Conservation (phyloP, 768 basidiomycete species). For the Daedaleopsis nitida region DNA sequence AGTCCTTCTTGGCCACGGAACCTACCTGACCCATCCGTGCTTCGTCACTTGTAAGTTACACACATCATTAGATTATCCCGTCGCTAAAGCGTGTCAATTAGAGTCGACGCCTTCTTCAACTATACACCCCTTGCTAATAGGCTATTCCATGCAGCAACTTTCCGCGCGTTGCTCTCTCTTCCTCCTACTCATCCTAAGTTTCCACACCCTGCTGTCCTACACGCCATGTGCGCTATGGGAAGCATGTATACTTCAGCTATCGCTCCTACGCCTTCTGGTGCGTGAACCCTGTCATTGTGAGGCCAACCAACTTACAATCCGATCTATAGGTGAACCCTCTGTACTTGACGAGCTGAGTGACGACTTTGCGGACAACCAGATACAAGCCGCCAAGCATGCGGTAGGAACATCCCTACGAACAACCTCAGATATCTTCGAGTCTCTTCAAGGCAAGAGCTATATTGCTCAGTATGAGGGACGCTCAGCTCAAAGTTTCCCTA, state of each 20-base stretch:
- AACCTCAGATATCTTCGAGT: slow-evolving; percentile 58
- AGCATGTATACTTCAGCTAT: slow-evolving; percentile 75
- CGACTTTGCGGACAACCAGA: slow-evolving; percentile 69
- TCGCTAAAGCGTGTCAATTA: slow-evolving; percentile 26
- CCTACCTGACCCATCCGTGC: slow-evolving; percentile 61
- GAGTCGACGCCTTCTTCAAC: slow-evolving; percentile 78
- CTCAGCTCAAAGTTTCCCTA: not conserved
- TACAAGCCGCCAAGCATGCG: slow-evolving; percentile 52
- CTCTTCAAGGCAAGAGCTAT: slow-evolving; percentile 55
- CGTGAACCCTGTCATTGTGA: slow-evolving; percentile 11
- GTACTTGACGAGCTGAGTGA: slow-evolving; percentile 48
- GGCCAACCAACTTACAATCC: not conserved
- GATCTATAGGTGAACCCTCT: slow-evolving; percentile 36
- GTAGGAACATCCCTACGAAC: slow-evolving; percentile 49
- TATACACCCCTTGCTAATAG: slow-evolving; percentile 75
- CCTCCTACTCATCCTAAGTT: slow-evolving; percentile 74
- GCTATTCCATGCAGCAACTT: slow-evolving; percentile 66
- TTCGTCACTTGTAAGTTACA: slow-evolving; percentile 62
- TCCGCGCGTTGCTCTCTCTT: slow-evolving; percentile 63
- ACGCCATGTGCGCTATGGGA: slow-evolving; percentile 85
- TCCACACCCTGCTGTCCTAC: slow-evolving; percentile 69
- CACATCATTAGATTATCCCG: not conserved
- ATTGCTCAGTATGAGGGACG: not conserved
- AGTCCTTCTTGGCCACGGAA: slow-evolving; percentile 55
- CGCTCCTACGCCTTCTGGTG: slow-evolving; percentile 48